These are phyloP conservation scores for Suillus luteus DNA, from an alignment of 768 basidiomycete species.

Conservation along the genomic window DNA sequence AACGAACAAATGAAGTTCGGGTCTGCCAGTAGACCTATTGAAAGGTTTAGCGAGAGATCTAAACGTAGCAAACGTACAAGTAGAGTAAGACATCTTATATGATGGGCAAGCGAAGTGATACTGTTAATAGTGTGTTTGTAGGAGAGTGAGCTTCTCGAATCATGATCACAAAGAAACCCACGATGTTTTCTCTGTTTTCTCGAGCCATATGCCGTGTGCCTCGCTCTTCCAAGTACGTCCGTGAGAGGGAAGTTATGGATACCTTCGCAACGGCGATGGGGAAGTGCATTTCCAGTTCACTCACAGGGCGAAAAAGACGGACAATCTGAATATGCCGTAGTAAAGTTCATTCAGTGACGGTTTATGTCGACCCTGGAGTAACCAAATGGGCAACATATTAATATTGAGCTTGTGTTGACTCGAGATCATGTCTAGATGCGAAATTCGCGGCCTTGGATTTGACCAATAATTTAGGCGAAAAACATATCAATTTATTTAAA, in stretches of 20 bases:
- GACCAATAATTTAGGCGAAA: background rate
- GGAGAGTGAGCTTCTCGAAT: constrained; percentile 13
- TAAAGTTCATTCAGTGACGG: background rate
- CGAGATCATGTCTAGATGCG: background rate
- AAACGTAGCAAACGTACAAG: constrained; percentile 1
- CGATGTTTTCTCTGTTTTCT: constrained; percentile 22
- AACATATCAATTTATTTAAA: background rate
- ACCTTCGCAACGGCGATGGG: constrained; percentile 6
- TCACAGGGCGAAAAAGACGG: constrained; percentile 28
- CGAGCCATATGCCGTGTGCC: constrained; percentile 16
- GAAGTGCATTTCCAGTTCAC: background rate
- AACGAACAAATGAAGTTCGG: constrained; percentile 6
- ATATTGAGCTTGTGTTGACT: background rate
- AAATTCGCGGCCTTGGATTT: constrained; percentile 1
- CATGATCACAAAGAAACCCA: constrained; percentile 15
- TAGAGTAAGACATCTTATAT: constrained; percentile 11
- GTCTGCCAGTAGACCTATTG: background rate
- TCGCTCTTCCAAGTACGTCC: constrained; percentile 17
- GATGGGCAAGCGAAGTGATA: background rate
- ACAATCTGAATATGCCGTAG: constrained; percentile 7
- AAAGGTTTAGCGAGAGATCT: background rate
- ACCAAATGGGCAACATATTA: background rate
- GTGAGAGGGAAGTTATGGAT: constrained; percentile 13
- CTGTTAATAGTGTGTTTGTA: too few species aligned
- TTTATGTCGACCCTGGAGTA: background rate